These are phyloP conservation scores for Cordyceps farinosa DNA, from an alignment of 2,329 filamentous ascomycete species.

Conservation along the genomic window DNA sequence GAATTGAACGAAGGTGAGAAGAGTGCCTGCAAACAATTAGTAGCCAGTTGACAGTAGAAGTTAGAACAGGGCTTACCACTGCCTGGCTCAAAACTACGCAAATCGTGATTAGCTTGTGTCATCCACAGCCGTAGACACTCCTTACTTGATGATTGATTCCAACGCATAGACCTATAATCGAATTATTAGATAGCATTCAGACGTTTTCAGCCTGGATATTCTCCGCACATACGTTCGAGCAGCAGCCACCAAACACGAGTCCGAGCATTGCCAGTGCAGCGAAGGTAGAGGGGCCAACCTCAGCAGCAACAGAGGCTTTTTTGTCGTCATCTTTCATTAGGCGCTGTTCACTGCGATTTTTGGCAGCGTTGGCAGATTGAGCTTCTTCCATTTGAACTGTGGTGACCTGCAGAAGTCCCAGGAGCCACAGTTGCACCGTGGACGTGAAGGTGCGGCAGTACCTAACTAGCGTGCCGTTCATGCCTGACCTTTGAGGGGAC, in stretches of 20 bases:
- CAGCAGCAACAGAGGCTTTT: background rate
- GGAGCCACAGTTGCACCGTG: background rate
- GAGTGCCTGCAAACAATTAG: conserved; percentile 57
- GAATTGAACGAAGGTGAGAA: conserved; percentile 87
- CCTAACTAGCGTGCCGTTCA: background rate
- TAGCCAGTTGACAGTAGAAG: conserved; percentile 6
- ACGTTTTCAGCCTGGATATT: background rate
- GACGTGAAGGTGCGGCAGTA: background rate
- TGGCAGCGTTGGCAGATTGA: background rate
- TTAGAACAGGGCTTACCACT: conserved; percentile 58
- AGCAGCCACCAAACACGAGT: conserved; percentile 94
- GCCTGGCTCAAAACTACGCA: conserved; percentile 69
- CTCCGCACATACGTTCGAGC: conserved; percentile 69
- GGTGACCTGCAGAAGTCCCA: too few species aligned
- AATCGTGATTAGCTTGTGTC: conserved; percentile 9
- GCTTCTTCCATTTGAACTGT: background rate
- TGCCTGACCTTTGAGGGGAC: background rate
- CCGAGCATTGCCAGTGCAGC: conserved; percentile 65
- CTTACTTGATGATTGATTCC: conserved; percentile 91
- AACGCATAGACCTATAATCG: conserved; percentile 79
- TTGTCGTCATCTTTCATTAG: background rate
- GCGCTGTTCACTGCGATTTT: background rate
- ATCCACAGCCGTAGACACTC: conserved; percentile 22
- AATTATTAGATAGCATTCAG: background rate
- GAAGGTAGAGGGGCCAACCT: conserved; percentile 39